phyloP scores from a whole-genome alignment of 2,329 filamentous ascomycete genomes.

The Bipolaris cookei region DNA sequence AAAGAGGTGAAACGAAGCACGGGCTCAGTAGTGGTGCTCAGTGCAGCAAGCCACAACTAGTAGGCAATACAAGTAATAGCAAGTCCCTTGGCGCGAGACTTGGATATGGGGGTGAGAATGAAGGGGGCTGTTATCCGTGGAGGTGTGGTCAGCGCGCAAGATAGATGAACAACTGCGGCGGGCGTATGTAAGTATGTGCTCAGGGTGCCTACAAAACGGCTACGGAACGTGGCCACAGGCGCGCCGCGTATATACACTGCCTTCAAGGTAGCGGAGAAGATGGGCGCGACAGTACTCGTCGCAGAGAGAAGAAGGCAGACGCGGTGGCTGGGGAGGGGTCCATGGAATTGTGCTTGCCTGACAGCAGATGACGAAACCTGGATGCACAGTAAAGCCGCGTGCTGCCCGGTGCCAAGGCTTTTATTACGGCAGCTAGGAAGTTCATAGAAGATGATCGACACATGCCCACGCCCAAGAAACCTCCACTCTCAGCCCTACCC shows the following conservation, averaged over 20 bases:
- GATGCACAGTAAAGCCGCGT: slow-evolving; percentile 5
- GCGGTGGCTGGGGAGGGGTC: slow-evolving; percentile 29
- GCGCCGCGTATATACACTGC: slow-evolving; percentile 24
- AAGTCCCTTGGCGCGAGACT: slow-evolving; percentile 20
- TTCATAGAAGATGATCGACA: slow-evolving; percentile 36
- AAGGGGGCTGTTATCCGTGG: slow-evolving; percentile 20
- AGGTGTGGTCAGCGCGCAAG: slow-evolving; percentile 5
- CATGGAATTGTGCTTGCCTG: slow-evolving; percentile 19
- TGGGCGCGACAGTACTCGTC: slow-evolving; percentile 18
- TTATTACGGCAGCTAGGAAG: slow-evolving; percentile 24
- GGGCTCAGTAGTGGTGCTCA: slow-evolving; percentile 30
- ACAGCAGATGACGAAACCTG: slow-evolving; percentile 23
- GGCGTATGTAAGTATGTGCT: slow-evolving; percentile 25
- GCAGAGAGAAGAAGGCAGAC: slow-evolving; percentile 17
- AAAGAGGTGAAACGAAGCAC: slow-evolving; percentile 42
- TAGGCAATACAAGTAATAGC: slow-evolving; percentile 14
- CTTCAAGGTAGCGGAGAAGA: slow-evolving; percentile 12
- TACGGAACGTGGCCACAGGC: slow-evolving; percentile 10
- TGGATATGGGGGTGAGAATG: slow-evolving; percentile 32
- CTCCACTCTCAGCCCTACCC: slow-evolving; percentile 26
- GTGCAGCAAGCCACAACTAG: slow-evolving; percentile 31
- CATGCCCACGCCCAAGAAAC: slow-evolving; percentile 3
- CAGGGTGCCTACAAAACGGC: neutral
- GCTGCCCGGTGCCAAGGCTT: slow-evolving; percentile 19
- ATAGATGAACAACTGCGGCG: slow-evolving; percentile 11